Base-by-base conservation (phyloP, 106 monocot species). In the Allium fistulosum region DNA sequence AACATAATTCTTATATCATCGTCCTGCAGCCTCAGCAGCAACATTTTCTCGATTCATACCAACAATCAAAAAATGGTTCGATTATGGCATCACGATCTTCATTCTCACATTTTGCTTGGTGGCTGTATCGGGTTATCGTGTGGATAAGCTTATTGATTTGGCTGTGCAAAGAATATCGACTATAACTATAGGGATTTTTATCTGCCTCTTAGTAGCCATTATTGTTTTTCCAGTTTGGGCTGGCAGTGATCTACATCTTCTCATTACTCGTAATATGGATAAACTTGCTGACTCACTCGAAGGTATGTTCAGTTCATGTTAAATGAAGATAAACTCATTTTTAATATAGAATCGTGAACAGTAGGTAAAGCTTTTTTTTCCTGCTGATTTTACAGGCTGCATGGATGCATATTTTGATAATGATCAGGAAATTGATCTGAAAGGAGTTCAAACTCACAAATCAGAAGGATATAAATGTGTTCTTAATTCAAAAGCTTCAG, bases 31-130 rank as follows among this genome's bases (percentile, higher is more conserved):
- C 37, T 76, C 77, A 9, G 77, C 75, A 2, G 87, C 80, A 10
- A 87, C 83, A 11, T 87, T 87, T 28, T 80, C 80, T 46, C 66
- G 87, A 2, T 83, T 83, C 60, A 69, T 87, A 8, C 83, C 83
- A 6, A 65, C 46, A 8, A 58, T 87, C 26, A 87, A 87, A 22
- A 53, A 49, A 3, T 69, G 71, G 26, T 87, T 83, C 57, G 83
- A 87, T 28, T 83, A 87, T 62, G 87, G 87, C 15, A 61, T 83
- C 57, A 77, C 74, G n/a, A 79, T 80, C 45, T 87, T 87, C 78
- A 87, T 87, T 64, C 70, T 80, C 61, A 83, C 80, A 58, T 87
- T 78, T 72, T 83, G 74, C 68, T 60, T 87, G 57, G 77, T 87
- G 2, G 59, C 80, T 3, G 69, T 87, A n/a, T 87, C 87, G 2